Base-by-base conservation (phyloP, 805 yeast species). In the Yamadazyma insecticola region DNA sequence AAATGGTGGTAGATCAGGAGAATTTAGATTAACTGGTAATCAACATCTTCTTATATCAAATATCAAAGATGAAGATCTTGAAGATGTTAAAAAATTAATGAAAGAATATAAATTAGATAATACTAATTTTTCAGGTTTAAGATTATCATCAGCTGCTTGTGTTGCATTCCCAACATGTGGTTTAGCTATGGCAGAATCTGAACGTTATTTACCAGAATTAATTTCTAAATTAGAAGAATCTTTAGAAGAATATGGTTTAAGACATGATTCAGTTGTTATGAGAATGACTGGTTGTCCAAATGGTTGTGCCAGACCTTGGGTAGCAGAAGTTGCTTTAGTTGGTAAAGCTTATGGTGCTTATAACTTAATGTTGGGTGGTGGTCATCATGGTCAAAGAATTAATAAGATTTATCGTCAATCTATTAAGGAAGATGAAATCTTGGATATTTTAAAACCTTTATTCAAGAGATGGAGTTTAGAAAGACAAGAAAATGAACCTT, bases 281-380 rank as follows among this genome's bases (percentile, higher is more conserved):
- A 78, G 97, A 68, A 89, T 90, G 97, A 90, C 97, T 18, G 97
- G 97, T 35, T 90, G 97, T 72, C 97, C 97, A 33, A 90, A 90
- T 58, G 97, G 97, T 45, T 90, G 97, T 70, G 92, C 97, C 15
- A 79, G 97, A 60, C 97, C 97, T 17, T 90, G 97, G 97, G 65
- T 90, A 30, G 97, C 97, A 4, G 97, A 90, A 59, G 78, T 90
- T 36, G 97, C 97, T 1, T 71, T 88, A 37, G 94, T 90, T 36
- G 97, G 97, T 57, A 90, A 90, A 58, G 96, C 97, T 0, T 78
- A 73, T 42, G 95, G 95, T 31, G 88, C 94, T 12, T 90, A 90
- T 63, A 90, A 90, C 61, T 72, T 90, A 61, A 72, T 89, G 86
- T 71, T 90, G 45, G 97, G 97, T 47, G 97, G 97, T 54, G 96